A percentile compares a stretch with the other conserved stretches of the same genome.
phyloP scores from a whole-genome alignment of 768 basidiomycete genomes.

The Tulasnella sp. region DNA sequence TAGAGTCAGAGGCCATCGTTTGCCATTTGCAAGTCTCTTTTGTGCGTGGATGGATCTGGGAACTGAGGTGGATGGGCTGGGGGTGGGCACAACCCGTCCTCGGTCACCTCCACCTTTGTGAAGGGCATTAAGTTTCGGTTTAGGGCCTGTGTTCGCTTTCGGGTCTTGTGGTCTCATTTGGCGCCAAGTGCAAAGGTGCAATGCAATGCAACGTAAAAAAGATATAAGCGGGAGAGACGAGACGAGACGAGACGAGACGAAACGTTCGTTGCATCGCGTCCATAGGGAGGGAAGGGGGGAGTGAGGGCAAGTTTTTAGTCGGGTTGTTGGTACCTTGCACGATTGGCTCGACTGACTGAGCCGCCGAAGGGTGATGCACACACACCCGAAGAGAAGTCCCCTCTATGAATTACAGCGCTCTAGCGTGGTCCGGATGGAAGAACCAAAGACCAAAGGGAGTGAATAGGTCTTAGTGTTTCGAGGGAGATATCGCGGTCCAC shows the following conservation, averaged over 20 bases:
- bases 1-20: not conserved
- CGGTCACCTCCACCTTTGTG: not conserved
- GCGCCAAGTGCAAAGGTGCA: not conserved
- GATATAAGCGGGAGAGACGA: not conserved
- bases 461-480: not conserved
- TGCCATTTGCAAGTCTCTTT: not conserved
- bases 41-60: not conserved
- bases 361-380: not conserved
- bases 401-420: not conserved
- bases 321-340: not conserved
- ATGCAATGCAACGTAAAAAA: constrained; percentile 2
- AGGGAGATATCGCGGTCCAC: no score
- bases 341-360: not conserved
- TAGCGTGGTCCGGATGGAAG: not conserved
- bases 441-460: not conserved
- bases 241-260: not conserved
- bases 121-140: not conserved
- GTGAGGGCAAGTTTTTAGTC: no score
- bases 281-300: not conserved
- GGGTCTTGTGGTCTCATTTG: not conserved
- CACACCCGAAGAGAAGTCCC: not conserved
- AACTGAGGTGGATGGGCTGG: not conserved
- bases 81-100: not conserved
- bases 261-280: not conserved
- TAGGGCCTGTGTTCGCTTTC: not conserved